Base-by-base conservation (phyloP, 2,329 filamentous ascomycete species). In the Esteya vermicola region DNA sequence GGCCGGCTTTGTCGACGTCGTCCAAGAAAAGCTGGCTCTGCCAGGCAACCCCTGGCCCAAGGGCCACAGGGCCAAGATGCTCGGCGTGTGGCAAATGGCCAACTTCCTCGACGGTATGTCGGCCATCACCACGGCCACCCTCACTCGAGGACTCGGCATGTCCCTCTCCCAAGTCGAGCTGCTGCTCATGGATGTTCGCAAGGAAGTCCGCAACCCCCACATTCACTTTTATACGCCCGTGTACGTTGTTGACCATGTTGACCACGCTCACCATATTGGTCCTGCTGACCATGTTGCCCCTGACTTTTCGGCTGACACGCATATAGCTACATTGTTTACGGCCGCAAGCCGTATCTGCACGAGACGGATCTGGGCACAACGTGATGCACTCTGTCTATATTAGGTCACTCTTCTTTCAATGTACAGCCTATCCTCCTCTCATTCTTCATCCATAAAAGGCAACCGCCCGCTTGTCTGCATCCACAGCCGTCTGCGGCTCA, bases 31-130 rank as follows among this genome's bases (percentile, higher is more conserved):
- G 27, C 48, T 51, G 16, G 48, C 48, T 8, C 46, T 51, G 22
- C 48, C 51, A 16, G 52, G 50, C 36, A 56, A 56, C 37, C 45
- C 52, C 3, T 57, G 54, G 54, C 51, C 54, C 9, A 46, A 49
- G 32, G 47, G 53, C 19, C 43, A 43, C 20, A 50, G 47, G 18
- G 44, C 47, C 33, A 56, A 52, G 47, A 49, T 42, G 14, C 42
- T 55, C 14, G 53, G 54, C 9, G 41, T 45, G 19, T 55, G 52
- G 53, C 47, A 51, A 20, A 48, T 53, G 49, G 48, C 47, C 7
- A 56, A 55, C 39, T 50, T 54, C n/a, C 42, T 46, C 31, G 47
- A 48, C 9, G 53, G 51, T n/a, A 26, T 55, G 27, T 46, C 51
- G 20, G 53, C 49, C 14, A 48, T 54, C 12, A 54, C 48, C 10